Conservation (phyloP, 108 stramenopile species). For the Bacterosira constricta region DNA sequence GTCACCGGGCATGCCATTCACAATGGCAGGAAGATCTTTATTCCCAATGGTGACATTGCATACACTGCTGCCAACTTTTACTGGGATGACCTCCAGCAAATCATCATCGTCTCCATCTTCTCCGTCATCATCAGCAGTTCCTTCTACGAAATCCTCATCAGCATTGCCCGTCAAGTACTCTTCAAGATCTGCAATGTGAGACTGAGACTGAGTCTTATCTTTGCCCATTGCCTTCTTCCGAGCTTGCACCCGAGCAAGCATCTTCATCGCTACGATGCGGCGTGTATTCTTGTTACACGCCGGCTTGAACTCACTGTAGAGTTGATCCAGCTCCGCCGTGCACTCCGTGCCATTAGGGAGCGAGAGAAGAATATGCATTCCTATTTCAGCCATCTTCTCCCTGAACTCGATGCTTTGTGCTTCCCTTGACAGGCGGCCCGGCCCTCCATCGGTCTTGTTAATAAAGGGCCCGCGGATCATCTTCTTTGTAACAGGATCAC, state of each 20-base stretch:
- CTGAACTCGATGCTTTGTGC: neutral
- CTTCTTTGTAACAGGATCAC: neutral
- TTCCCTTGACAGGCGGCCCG: neutral
- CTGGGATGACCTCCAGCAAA: no score
- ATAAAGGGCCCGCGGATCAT: neutral
- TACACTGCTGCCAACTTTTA: neutral
- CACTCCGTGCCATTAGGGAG: neutral
- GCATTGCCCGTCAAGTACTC: neutral
- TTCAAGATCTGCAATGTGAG: neutral
- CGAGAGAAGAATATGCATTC: neutral
- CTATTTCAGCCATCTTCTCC: neutral
- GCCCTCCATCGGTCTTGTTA: neutral
- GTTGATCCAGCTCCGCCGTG: conserved; percentile 15
- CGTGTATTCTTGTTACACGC: neutral
- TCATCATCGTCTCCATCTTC: no score
- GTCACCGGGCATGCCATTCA: conserved; percentile 14
- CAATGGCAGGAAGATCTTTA: conserved; percentile 5
- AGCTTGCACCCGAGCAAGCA: neutral
- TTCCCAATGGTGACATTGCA: conserved; percentile 8
- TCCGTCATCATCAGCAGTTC: conserved; percentile 4
- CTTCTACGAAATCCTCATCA: neutral
- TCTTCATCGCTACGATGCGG: conserved; percentile 1
- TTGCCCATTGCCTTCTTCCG: neutral
- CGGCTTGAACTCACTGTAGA: neutral
- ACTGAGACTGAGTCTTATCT: neutral